Base-by-base conservation (phyloP, 805 yeast genomes). In the Grigorovia transvaalensis region DNA sequence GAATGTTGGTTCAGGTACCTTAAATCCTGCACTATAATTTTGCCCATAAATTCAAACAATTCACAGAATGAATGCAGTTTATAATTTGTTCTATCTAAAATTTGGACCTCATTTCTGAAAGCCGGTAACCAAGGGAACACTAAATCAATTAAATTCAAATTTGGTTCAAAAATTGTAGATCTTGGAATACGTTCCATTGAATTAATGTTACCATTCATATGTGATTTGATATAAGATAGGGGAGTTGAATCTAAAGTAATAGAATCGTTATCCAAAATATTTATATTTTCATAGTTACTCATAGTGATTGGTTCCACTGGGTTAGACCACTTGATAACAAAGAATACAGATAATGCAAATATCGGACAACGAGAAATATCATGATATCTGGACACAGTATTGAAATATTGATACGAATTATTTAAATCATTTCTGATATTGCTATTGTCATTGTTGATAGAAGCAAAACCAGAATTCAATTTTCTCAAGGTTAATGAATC, bases 401-500 rank as follows among this genome's bases (percentile, higher is more conserved):
- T 67, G 54, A 61, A 66, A 50, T 65, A 67, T 46, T 62, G 60
- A 50, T 67, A 67, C 4, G 66, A 59, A 44, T 55, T 57, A 42
- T 29, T 48, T 9, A 52, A 47, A 18, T 45, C 45, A 11, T 48
- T 11, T 6, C 41, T 40, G 15, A 15, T 38, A 15, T 43, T 43
- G 17, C n/a, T 44, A 53, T 57, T 19, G 62, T 52, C 17, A 53
- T 51, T 38, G n/a, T n/a, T 38, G 15, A 13, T 38, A 33, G 17
- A 51, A 51, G n/a, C 63, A 66, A 33, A 4, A 8, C 15, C 15
- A 38, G 12, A 15, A 53, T 65, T 64, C 45, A 67, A 51, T 50
- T 64, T 66, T 49, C 71, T 57, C 42, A 67, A 57, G n/a, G 71
- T 66, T 44, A 67, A 53, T 3, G 69, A 59, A 50, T 66, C 64